Conservation (phyloP, 2,329 filamentous ascomycete genomes). For the Alternaria dauci region DNA sequence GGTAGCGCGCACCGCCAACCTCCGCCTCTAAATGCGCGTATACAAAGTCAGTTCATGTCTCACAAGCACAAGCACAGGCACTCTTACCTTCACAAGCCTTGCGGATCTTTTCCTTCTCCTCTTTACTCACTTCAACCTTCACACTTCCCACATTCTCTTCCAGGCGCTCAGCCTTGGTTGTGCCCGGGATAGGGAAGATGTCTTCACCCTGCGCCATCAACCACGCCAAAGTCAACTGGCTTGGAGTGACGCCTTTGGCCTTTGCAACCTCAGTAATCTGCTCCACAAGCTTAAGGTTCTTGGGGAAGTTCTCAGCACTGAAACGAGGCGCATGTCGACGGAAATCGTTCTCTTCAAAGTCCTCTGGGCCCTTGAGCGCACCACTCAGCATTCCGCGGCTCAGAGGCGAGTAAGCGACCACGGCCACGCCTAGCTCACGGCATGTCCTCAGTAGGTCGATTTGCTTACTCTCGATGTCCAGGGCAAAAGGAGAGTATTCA, state of each 20-base stretch:
- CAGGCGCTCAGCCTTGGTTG: slow-evolving; percentile 40
- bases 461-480: slow-evolving; percentile 56
- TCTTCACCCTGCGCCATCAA: slow-evolving; percentile 55
- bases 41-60: no score
- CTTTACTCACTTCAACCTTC: slow-evolving; percentile 37
- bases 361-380: slow-evolving; percentile 50
- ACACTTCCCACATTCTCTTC: slow-evolving; percentile 43
- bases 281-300: slow-evolving; percentile 49
- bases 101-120: slow-evolving; percentile 42
- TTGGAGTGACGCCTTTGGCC: slow-evolving; percentile 63
- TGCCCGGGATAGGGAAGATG: slow-evolving; percentile 66
- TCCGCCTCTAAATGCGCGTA: slow-evolving; percentile 50
- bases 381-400: slow-evolving; percentile 46
- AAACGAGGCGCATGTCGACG: slow-evolving; percentile 52
- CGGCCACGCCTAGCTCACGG: slow-evolving; percentile 55
- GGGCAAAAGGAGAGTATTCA: slow-evolving; percentile 61
- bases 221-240: slow-evolving; percentile 64
- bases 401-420: slow-evolving; percentile 53
- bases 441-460: slow-evolving; percentile 50
- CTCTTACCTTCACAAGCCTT: slow-evolving; percentile 23
- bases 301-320: slow-evolving; percentile 50
- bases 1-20: slow-evolving; percentile 51
- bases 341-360: slow-evolving; percentile 53
- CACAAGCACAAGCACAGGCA: no score
- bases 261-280: slow-evolving; percentile 42